A percentile compares a stretch with the other conserved stretches of the same genome.
Evolutionary conservation across 2,329 filamentous ascomycete species (phyloP).

Genomic region (Fusarium falciforme): DNA sequence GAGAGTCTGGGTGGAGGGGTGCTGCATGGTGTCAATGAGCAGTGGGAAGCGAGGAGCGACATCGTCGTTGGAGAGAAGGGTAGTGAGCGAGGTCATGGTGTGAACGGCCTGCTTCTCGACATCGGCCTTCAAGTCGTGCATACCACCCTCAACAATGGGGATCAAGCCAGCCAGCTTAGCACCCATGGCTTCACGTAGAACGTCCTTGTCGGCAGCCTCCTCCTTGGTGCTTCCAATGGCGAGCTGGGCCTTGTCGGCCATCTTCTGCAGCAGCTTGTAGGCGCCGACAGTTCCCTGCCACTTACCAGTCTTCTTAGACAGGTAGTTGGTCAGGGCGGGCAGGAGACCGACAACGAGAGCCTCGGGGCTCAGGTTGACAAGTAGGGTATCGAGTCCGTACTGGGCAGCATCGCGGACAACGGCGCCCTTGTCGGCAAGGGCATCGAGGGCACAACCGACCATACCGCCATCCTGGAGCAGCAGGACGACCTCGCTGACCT

Average conservation of each 20-base stretch:
- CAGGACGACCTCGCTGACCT: slow-evolving; percentile 83
- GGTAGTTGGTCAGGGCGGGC: slow-evolving; percentile 79
- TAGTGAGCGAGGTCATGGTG: slow-evolving; percentile 91
- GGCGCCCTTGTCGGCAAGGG: slow-evolving; percentile 87
- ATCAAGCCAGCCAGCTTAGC: slow-evolving; percentile 87
- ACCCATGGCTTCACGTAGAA: slow-evolving; percentile 91
- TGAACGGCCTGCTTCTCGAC: slow-evolving; percentile 89
- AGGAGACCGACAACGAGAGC: slow-evolving; percentile 85
- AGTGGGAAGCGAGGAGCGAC: slow-evolving; percentile 92
- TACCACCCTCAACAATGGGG: slow-evolving; percentile 88
- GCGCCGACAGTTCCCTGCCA: slow-evolving; percentile 97
- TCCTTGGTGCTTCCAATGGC: slow-evolving; percentile 82
- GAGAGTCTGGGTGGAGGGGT: slow-evolving; percentile 86
- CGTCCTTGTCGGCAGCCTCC: slow-evolving; percentile 86
- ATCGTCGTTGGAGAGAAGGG: slow-evolving; percentile 95
- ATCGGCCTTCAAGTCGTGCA: slow-evolving; percentile 96
- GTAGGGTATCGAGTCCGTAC: slow-evolving; percentile 92
- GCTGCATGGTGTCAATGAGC: slow-evolving; percentile 93
- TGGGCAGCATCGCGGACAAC: slow-evolving; percentile 92
- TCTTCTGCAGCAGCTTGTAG: slow-evolving; percentile 85
- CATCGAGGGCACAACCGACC: slow-evolving; percentile 80
- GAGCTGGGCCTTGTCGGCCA: slow-evolving; percentile 95
- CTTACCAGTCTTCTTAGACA: slow-evolving; percentile 87
- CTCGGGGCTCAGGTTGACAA: slow-evolving; percentile 82
- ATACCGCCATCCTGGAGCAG: slow-evolving; percentile 83